phyloP scores from a whole-genome alignment of 2,329 filamentous ascomycete genomes.

The Hymenoscyphus fraxineus region DNA sequence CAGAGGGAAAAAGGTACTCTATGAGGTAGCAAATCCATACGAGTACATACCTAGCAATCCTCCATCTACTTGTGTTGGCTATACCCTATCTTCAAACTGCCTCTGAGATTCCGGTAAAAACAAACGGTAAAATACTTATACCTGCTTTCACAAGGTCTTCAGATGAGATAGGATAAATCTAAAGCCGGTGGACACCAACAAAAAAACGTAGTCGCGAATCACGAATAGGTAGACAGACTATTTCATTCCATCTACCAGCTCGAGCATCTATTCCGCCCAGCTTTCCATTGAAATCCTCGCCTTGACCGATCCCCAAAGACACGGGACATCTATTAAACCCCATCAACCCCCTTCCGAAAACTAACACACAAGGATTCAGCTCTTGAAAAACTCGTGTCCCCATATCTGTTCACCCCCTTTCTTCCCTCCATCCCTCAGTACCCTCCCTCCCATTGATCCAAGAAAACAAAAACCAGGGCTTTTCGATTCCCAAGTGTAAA shows the following conservation, averaged over 20 bases:
- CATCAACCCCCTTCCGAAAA: background rate
- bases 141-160: too few relatives aligned
- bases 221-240: background rate
- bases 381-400: constrained; percentile 31
- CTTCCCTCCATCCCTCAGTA: constrained; percentile 8
- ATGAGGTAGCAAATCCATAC: background rate
- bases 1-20: too few relatives aligned
- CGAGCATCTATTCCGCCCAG: background rate
- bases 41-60: too few relatives aligned
- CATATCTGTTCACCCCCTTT: constrained; percentile 8
- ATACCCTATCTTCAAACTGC: too few relatives aligned
- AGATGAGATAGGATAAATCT: background rate
- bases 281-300: background rate
- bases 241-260: constrained; percentile 1
- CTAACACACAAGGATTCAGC: constrained; percentile 31
- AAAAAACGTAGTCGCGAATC: background rate
- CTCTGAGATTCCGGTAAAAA: too few relatives aligned
- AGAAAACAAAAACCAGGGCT: background rate
- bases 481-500: background rate
- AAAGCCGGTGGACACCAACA: background rate
- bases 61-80: too few relatives aligned
- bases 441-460: background rate
- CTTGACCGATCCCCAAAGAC: background rate
- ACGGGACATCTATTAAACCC: background rate
- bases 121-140: too few relatives aligned